Base-by-base conservation (phyloP, 441 rosid species). In the Gossypium davidsonii region DNA sequence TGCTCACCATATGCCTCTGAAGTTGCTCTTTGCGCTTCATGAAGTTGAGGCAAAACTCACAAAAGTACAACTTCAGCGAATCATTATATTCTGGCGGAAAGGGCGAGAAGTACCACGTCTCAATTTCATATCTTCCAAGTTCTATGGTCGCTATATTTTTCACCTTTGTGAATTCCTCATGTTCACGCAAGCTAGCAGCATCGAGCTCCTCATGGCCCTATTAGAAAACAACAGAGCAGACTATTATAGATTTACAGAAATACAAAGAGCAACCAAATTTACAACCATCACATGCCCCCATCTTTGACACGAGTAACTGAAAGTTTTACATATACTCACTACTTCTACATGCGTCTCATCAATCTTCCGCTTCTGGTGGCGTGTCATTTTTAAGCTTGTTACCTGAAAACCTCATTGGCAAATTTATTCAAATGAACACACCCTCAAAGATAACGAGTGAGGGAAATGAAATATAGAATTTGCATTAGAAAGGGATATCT, bases 41-140 rank as follows among this genome's bases (percentile, higher is more conserved):
- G 80, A 96, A 96, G 83, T 87, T 96, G 76, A 96, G 91, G 84
- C 99, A 93, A 83, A 96, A 96, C 86, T 96, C 99, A 88, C 99
- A 96, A 83, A 96, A 96, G 87, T 84, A 96, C 75, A 96, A 91
- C 97, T 93, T 93, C 83, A 89, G 80, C 21, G 87, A 90, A 73
- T 96, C 99, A 79, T 86, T 96, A 84, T 93, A 96, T 78, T 96
- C 99, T 31, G 99, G 97, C 3, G 97, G 99, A 74, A 96, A 96
- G 15, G 99, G 99, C 26, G 99, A 96, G 87, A 96, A 96, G 85
- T 96, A 96, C 99, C 99, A 96, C 9, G 99, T 96, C 86, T 96
- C 99, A 55, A 96, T 96, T 83, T 96, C 99, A 67, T 96, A 96
- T 79, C 97, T 90, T 79, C 99, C 99, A 77, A 96, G 98, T 83